Base-by-base conservation (phyloP, 371 early-diverging fungal genomes). In the Rhizopus microsporus region DNA sequence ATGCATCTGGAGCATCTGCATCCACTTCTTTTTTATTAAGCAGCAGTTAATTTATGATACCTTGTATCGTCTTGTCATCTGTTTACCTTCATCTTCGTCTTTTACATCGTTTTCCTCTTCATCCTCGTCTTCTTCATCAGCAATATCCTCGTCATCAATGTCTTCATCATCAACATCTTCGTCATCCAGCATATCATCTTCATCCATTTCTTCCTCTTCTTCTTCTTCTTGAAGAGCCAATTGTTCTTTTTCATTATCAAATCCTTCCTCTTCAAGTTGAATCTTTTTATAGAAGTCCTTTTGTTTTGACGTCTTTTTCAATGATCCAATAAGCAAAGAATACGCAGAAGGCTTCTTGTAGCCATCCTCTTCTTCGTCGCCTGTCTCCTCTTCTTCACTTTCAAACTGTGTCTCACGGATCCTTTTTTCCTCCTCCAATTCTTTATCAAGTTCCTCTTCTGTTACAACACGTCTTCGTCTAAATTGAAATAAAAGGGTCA, bases 341-440 rank as follows among this genome's bases (percentile, higher is more conserved):
- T 80, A 80, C 1, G 80, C 75, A 4, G 80, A 77, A 10, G 80
- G 77, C 30, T 77, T 74, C 42, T 80, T 65, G 72, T 73, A 77
- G 51, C 69, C 69, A 1, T 73, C 74, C 38, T 72, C 75, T 15
- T 17, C 59, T 61, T 56, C 61, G 12, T 45, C 68, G 3, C 50
- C 61, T 16, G 71, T 69, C 8, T 70, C 68, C n/a, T 76, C 78
- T 3, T 65, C 54, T 0, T 65, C 60, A 55, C 12, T 69, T 7
- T 68, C 71, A 38, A 68, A 73, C 9, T 72, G 62, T n/a, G 69
- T 61, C 42, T 69, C 71, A 12, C 74, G 69, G 16, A 71, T 62
- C 33, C 65, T 62, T 42, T 62, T 46, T 44, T 72, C 72, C 45
- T 77, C 65, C n/a, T 74, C 72, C 10, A 72, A 51, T 53, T 81